These are phyloP conservation scores for Keithomyces neogunnii DNA, from an alignment of 2,329 filamentous ascomycete genomes.

Conservation along the genomic window DNA sequence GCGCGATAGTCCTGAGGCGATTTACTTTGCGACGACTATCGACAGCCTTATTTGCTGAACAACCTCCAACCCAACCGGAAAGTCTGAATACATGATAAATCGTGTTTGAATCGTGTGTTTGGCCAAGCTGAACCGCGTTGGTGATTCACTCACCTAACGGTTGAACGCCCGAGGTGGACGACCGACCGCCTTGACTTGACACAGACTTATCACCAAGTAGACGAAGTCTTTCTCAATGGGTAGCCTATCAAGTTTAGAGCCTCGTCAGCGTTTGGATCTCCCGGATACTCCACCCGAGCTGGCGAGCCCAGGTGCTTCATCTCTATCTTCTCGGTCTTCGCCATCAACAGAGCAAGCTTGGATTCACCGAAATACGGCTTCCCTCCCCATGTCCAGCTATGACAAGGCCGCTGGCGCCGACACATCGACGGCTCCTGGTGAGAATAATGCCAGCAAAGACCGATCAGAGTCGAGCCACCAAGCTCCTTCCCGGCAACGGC, in stretches of 20 bases:
- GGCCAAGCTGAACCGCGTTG: neutral
- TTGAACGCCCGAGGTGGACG: neutral
- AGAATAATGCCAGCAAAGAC: conserved; percentile 24
- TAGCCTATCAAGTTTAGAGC: conserved; percentile 41
- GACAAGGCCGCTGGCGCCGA: conserved; percentile 36
- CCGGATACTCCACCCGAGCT: conserved; percentile 48
- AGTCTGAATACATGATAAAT: neutral
- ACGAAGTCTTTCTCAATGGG: conserved; percentile 40
- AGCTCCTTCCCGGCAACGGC: conserved; percentile 32
- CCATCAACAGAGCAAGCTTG: conserved; percentile 36
- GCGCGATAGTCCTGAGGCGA: too few relatives aligned
- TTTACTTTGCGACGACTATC: neutral
- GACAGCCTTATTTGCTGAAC: neutral
- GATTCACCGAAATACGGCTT: conserved; percentile 30
- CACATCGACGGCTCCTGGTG: conserved; percentile 31
- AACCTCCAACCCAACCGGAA: neutral
- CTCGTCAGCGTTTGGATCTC: conserved; percentile 39
- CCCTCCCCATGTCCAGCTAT: conserved; percentile 52
- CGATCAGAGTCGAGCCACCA: conserved; percentile 25
- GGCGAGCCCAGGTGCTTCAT: conserved; percentile 41
- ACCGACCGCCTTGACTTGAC: neutral
- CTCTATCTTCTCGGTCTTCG: conserved; percentile 35
- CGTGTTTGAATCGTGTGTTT: neutral
- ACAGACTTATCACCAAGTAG: neutral
- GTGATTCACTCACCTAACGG: neutral